Base-by-base conservation (phyloP, 192 early-diverging fungal genomes). In the Backusella psychrophila region DNA sequence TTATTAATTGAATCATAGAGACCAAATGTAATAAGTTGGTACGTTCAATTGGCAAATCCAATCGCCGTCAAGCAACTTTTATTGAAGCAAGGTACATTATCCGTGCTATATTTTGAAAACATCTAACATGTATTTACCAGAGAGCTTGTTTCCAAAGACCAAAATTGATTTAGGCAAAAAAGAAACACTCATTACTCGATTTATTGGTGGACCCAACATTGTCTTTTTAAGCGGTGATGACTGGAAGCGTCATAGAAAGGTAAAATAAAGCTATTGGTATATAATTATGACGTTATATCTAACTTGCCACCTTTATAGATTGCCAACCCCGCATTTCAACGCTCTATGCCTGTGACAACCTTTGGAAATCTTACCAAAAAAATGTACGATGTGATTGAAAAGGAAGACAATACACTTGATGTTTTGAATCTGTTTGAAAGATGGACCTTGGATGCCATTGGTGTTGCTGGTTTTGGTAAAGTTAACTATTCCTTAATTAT, bases 381-480 rank as follows among this genome's bases (percentile, higher is more conserved):
- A 6, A 14, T 29, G 2, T 72, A 66, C 21, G 23, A 52, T 34
- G 31, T 67, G 31, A 72, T 77, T 6, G 76, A 77, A 23, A 46
- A 66, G 15, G 15, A 39, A 0, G 69, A n/a, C 15, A n/a, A 11
- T 11, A 33, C 53, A n/a, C 21, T 26, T 19, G 7, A n/a, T 26
- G 35, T 63, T 5, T 19, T 29, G 26, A n/a, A 19, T 39, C 9
- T 73, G 4, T 59, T 36, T 70, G 69, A 73, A 39, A 71, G 87
- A 26, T 79, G 83, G 42, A 84, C 89, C 12, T 81, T 91, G 15
- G 89, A 91, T 72, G 87, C 87, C 29, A 80, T 91, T 52, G 88
- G 88, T 29, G 80, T 81, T 17, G 85, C 85, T n/a, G 80, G 81
- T 63, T 88, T 88, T 83, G 72, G 72, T 63, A 59, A 53, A 66